These are phyloP conservation scores for Achlya hypogyna DNA, from an alignment of 352 stramenopile genomes.

Conservation along the genomic window DNA sequence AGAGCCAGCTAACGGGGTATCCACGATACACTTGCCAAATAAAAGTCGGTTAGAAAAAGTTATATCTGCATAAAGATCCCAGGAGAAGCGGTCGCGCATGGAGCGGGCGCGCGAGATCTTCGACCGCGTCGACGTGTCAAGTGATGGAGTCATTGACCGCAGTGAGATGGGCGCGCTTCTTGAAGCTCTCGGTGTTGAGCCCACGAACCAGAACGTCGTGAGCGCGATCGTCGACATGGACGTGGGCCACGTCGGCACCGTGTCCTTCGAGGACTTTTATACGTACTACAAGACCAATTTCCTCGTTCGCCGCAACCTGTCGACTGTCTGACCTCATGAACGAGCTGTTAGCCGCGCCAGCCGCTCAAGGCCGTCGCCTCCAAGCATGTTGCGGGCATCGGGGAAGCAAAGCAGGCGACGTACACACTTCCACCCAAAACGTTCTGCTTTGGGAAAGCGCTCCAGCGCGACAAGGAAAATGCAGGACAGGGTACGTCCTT, in stretches of 20 bases:
- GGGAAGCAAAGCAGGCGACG: constrained; percentile 4
- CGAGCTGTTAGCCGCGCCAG: background rate
- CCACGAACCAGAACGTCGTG: constrained; percentile 15
- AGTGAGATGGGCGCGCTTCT: constrained; percentile 13
- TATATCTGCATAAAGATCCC: background rate
- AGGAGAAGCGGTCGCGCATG: background rate
- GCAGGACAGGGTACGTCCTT: constrained; percentile 9
- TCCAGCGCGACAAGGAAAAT: constrained; percentile 20
- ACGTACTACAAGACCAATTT: constrained; percentile 18
- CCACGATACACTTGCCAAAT: no score
- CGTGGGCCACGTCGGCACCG: constrained; percentile 20
- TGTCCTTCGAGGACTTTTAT: constrained; percentile 24
- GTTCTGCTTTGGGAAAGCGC: constrained; percentile 19
- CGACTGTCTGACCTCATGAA: background rate
- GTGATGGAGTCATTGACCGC: constrained; percentile 16
- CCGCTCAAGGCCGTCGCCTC: constrained; percentile 1
- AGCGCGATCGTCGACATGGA: constrained; percentile 21
- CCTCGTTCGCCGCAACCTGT: background rate
- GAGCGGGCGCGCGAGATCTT: constrained; percentile 17
- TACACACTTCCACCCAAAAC: constrained; percentile 12
- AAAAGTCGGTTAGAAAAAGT: no score
- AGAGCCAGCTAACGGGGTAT: no score
- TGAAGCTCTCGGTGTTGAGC: constrained; percentile 10
- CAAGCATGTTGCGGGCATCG: constrained; percentile 2
- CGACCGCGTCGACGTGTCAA: constrained; percentile 8